Base-by-base conservation (phyloP, 176 grass and related monocot genomes). In the Avena sativa region DNA sequence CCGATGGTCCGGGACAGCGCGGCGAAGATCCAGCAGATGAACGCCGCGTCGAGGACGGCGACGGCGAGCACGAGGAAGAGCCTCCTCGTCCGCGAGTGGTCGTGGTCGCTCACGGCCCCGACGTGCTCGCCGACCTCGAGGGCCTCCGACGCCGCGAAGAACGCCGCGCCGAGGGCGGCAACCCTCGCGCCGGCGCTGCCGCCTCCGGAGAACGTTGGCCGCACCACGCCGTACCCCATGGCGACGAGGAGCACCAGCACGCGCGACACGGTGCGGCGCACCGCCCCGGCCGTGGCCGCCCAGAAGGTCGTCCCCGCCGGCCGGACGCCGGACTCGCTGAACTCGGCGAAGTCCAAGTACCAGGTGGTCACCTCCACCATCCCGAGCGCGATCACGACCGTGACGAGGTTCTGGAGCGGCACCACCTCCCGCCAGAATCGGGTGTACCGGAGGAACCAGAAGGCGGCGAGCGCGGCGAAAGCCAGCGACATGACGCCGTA, bases 1-100 rank as follows among this genome's bases (percentile, higher is more conserved):
- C 70, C 84, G 66, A 93, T 48, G 38, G 95, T 97, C 28, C 79
- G 88, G 2, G 90, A 86, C 28, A 97, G 75, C 12, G 95, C 91
- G 34, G 20, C 81, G 74, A 94, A 94, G 20, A 91, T 94, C 95
- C 95, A 97, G 90, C 86, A 93, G 66, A 93, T 43, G 89, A 94
- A 97, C 81, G 88, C 75, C 59, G 92, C 48, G 83, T 97, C 91
- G 1, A 97, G 79, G 12, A 49, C 60, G 28, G 85, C 87, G 5
- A 97, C 90, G 2, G 89, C 87, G 89, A 97, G 58, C 53, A 79
- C 40, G 2, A 93, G 79, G 79, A 94, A 79, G 58, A 97, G 52
- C 71, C 89, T 91, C 77, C 81, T 78, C 28, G 89, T 79, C 60
- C 85, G 84, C 17, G 87, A 88, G 83, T 92, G 90, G 85, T 93